These are phyloP conservation scores for Pichia sp. DNA, from an alignment of 1,139 yeast genomes.

Conservation along the genomic window DNA sequence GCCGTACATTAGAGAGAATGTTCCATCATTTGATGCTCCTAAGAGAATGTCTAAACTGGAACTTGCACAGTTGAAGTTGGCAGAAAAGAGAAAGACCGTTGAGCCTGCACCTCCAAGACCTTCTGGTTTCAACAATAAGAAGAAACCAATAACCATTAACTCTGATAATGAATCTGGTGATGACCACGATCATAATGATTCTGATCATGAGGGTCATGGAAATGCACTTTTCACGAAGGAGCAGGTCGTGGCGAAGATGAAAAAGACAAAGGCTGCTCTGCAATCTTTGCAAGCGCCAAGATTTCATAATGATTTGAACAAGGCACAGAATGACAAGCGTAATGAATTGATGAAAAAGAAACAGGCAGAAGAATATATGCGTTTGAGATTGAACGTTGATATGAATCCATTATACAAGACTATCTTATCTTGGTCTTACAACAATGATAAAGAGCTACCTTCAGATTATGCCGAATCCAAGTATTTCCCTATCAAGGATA, in stretches of 20 bases:
- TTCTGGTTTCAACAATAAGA: slow-evolving; percentile 61
- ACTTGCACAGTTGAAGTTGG: slow-evolving; percentile 29
- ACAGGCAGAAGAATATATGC: slow-evolving; percentile 69
- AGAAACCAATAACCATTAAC: slow-evolving; percentile 4
- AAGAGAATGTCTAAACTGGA: slow-evolving; percentile 26
- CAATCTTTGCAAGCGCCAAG: slow-evolving; percentile 22
- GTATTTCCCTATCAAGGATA: slow-evolving; percentile 32
- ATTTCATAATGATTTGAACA: slow-evolving; percentile 4
- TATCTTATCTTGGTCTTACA: slow-evolving; percentile 75
- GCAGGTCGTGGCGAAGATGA: slow-evolving; percentile 26
- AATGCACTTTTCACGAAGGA: slow-evolving; percentile 24
- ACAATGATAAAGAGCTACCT: slow-evolving; percentile 52
- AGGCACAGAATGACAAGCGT: slow-evolving; percentile 11
- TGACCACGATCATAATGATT: slow-evolving; percentile 18
- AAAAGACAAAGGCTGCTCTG: slow-evolving; percentile 19
- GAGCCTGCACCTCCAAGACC: slow-evolving; percentile 62
- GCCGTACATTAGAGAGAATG: slow-evolving; percentile 14
- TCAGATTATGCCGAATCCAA: slow-evolving; percentile 32
- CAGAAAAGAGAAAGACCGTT: slow-evolving; percentile 27
- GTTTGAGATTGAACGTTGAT: slow-evolving; percentile 71
- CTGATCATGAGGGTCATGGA: slow-evolving; percentile 22
- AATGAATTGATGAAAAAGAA: slow-evolving; percentile 33
- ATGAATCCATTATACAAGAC: slow-evolving; percentile 65
- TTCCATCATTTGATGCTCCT: slow-evolving; percentile 13
- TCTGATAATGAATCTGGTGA: slow-evolving; percentile 19